A percentile compares a stretch with the other conserved stretches of the same genome.
Evolutionary conservation across 2,329 filamentous ascomycete genomes (phyloP).

Genomic region (Penicillium sp.): DNA sequence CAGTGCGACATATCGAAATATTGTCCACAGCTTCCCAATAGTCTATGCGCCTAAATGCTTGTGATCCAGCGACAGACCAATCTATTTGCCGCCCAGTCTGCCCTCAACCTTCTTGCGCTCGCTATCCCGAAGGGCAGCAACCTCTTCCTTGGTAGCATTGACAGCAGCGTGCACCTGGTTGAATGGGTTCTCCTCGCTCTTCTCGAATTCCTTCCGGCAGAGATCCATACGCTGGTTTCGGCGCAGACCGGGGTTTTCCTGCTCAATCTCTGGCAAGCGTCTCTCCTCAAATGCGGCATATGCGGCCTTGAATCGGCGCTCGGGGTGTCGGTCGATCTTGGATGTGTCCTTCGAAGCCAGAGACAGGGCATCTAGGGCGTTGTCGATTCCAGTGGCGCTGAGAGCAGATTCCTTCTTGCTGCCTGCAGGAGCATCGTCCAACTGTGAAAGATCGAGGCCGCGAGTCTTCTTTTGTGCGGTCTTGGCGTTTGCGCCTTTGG

Average conservation of each 20-base stretch:
- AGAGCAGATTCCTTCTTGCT: conserved; percentile 58
- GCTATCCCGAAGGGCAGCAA: conserved; percentile 62
- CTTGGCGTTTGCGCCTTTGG: conserved; percentile 60
- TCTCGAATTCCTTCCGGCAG: conserved; percentile 90
- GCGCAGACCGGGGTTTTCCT: conserved; percentile 75
- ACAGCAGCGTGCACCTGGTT: conserved; percentile 77
- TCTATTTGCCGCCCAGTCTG: conserved; percentile 51
- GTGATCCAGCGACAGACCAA: background rate
- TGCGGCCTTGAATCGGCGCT: conserved; percentile 82
- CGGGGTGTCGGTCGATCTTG: conserved; percentile 85
- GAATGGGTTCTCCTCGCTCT: conserved; percentile 91
- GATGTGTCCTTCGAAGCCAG: conserved; percentile 59
- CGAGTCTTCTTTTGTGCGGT: conserved; percentile 56
- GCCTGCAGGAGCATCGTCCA: conserved; percentile 60
- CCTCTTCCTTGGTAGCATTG: conserved; percentile 76
- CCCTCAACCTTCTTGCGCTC: conserved; percentile 75
- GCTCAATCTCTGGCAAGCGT: conserved; percentile 78
- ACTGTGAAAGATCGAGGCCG: conserved; percentile 72
- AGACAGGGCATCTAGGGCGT: conserved; percentile 82
- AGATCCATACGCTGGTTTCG: conserved; percentile 80
- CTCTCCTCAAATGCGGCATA: conserved; percentile 80
- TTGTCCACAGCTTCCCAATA: conserved; percentile 8
- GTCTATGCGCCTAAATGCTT: background rate
- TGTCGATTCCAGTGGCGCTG: conserved; percentile 86
- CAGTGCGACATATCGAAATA: conserved; percentile 10